Evolutionary conservation across 345 rosid species (phyloP).

Genomic region (Populus euphratica): DNA sequence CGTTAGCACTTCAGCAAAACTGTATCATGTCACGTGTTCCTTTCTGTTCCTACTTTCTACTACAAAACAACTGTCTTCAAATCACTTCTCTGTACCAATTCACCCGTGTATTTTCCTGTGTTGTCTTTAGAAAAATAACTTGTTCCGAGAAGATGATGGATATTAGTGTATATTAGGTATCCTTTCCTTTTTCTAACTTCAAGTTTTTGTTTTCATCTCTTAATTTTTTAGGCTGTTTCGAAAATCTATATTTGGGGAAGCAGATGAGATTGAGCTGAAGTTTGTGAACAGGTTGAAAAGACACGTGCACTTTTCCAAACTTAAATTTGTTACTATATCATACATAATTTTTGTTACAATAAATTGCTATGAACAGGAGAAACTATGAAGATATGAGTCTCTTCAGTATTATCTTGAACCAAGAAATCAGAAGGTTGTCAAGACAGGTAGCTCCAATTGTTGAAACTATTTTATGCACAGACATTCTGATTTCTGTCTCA

Average conservation of each 20-base stretch:
- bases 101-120: background rate
- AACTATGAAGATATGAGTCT: conserved; percentile 85
- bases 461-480: too few species aligned
- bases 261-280: conserved; percentile 93
- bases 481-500: background rate
- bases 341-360: conserved; percentile 15
- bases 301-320: background rate
- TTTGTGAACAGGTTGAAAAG: conserved; percentile 78
- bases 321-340: background rate
- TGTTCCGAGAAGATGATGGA: background rate
- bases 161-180: background rate
- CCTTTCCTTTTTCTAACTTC: conserved; percentile 9
- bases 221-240: conserved; percentile 68
- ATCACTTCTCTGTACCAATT: background rate
- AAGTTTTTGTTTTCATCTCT: background rate
- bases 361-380: conserved; percentile 50
- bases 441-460: conserved; percentile 51
- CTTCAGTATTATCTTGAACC: conserved; percentile 79
- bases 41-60: background rate
- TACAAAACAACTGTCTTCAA: background rate
- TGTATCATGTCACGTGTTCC: background rate
- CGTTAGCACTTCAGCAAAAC: too few species aligned
- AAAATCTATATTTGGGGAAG: conserved; percentile 85
- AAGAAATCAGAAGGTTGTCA: conserved; percentile 82
- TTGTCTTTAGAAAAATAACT: background rate